Base-by-base conservation (phyloP, 148 eudicot genomes). In the Silene conica region DNA sequence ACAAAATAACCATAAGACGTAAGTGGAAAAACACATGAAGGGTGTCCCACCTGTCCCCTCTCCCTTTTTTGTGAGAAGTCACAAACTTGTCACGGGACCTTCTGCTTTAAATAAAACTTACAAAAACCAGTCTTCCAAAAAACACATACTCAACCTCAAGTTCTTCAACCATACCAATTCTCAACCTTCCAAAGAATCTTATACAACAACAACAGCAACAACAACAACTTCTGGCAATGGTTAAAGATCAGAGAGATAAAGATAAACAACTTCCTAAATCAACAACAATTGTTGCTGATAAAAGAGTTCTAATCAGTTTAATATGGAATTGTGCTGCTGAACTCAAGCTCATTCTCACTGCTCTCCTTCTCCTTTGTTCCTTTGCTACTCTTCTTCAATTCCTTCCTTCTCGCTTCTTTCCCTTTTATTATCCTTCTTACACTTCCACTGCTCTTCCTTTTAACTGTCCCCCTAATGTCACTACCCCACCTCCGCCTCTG, bases 281-380 rank as follows among this genome's bases (percentile, higher is more conserved):
- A 61, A 62, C 22, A 61, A 62, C 22, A 61, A 62, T 16, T 50
- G 55, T 12, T 12, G 38, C 67, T 25, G 77, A 57, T 38, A 56
- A 78, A 75, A 60, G 70, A 41, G 6, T 86, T 25, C 66, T 86
- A 3, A 74, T 85, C 0, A 89, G 91, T 0, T 71, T 87, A 0
- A 66, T 82, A 0, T 87, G 84, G 80, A 89, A 80, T 58, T 90
- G 87, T 59, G 88, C 89, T 0, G 86, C 89, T 3, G 91, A 90
- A 52, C 77, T 88, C 31, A 90, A 90, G 45, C 84, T 88, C 76
- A 63, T 90, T 7, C 77, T 87, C 55, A 80, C 85, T 0, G 85
- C 84, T 3, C 83, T 90, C 28, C 81, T 92, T 41, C 80, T 92
- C 69, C 78, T 90, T 62, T 90, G 85, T 54, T 90, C 95, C 0